Conservation (phyloP, 176 grass and related monocot species). For the Eleusine indica region DNA sequence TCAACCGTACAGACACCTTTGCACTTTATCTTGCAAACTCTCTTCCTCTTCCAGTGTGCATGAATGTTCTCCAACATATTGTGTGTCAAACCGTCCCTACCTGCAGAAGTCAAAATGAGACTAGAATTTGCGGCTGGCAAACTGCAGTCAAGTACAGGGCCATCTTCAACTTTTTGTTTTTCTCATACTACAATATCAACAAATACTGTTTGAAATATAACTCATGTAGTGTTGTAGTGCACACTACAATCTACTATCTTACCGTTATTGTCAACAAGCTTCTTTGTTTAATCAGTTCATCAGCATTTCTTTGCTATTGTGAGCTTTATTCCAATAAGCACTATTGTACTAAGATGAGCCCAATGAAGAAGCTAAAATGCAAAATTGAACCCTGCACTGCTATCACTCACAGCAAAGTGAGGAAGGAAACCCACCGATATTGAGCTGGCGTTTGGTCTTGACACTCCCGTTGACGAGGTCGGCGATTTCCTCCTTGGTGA, state of each 20-base stretch:
- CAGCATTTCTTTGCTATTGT: background rate
- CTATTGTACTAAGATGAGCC: background rate
- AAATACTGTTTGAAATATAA: too few species aligned
- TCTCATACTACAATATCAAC: background rate
- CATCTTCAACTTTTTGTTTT: slow-evolving; percentile 6
- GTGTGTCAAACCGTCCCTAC: slow-evolving; percentile 90
- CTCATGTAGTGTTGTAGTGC: background rate
- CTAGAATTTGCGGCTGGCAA: background rate
- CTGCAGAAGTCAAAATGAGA: slow-evolving; percentile 45
- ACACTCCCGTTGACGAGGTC: slow-evolving; percentile 66
- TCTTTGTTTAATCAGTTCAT: background rate
- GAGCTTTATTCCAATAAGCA: background rate
- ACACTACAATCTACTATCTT: background rate
- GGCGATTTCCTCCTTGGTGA: slow-evolving; percentile 62
- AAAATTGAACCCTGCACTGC: background rate
- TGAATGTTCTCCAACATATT: slow-evolving; percentile 99
- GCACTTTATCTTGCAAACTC: slow-evolving; percentile 98
- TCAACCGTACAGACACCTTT: slow-evolving; percentile 94
- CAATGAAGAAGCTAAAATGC: background rate
- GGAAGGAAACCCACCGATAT: slow-evolving; percentile 66
- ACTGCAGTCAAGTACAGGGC: background rate
- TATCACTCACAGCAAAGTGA: background rate
- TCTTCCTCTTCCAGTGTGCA: slow-evolving; percentile 88
- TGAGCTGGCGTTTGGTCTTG: slow-evolving; percentile 70
- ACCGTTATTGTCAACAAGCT: background rate